Base-by-base conservation (phyloP, 2,329 filamentous ascomycete genomes). In the Penicillium sp. region DNA sequence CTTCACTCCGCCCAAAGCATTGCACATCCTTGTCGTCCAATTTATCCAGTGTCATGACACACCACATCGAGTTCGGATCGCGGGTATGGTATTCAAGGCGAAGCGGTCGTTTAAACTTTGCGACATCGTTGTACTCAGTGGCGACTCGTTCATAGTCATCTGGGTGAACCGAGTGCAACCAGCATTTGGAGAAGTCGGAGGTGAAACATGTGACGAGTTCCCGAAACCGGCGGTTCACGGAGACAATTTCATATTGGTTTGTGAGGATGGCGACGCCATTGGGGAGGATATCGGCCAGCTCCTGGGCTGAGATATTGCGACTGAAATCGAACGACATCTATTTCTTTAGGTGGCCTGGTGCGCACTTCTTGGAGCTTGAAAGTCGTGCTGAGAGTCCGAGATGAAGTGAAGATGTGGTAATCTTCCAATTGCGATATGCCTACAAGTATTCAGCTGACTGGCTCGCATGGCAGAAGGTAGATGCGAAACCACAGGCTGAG, bases 251-350 rank as follows among this genome's bases (percentile, higher is more conserved):
- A 27, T 64, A 56, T 40, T 36, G 35, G 14, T 54, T 29, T 40
- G 58, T 55, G 31, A 64, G 41, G 18, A 65, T 54, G 1, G 56
- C 61, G 14, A 64, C 22, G 4, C 60, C 60, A 29, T 43, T 55
- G 5, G 63, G 63, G 3, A 64, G 43, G 1, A 62, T 54, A 41
- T 65, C 58, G n/a, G 59, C 62, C 35, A 65, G 56, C 43, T 64
- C 51, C 33, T 65, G 56, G 11, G 61, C 61, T 7, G 60, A 55
- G 14, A 49, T 34, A 25, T 49, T 46, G 12, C 27, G 16, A 16
- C 30, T 30, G 30, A 54, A 54, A 38, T 28, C 31, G 29, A 44
- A 39, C 16, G 46, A 27, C 37, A 50, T 50, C 13, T 30, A 40
- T 25, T 40, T 25, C 18, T 25, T 27, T 14, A 12, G 25, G 7